Evolutionary conservation across 257 asterid genomes (phyloP), one percentile per base, ranked within the genome.

Genomic region (Lycium barbarum): DNA sequence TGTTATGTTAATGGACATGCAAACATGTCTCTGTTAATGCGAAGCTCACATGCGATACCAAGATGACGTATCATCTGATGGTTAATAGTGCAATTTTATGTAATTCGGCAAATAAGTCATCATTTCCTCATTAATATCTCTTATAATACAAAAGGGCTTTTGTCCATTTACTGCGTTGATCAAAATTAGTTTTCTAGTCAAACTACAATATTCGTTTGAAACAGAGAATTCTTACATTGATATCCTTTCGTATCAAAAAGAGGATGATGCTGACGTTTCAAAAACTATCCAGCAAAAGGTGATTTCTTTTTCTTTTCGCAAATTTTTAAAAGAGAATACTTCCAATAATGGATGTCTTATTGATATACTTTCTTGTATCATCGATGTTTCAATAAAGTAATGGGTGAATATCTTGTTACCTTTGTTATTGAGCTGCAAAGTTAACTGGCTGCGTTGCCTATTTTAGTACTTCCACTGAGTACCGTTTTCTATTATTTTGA

Each of bases 401-500:
- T 26, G 15, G 49, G 33, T 78, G 65, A 54, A 26, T 78, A 53
- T 78, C 49, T 8, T 78, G 65, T 78, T 78, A 20, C 51, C 33
- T 78, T 78, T 78, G 51, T 26, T 33, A 33, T 78, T 78, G 49
- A 35, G 43, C 45, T 54, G 66, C 82, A 78, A 53, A 14, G 14
- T 9, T 53, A 33, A 53, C 47, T 54, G 55, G 43, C 13, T 68
- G 80, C 57, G 9, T 84, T 76, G 47, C 53, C 84, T 66, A 33
- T 73, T 18, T 51, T 84, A 65, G 84, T 38, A 86, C 68, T 36
- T 83, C 81, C 33, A 55, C 78, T 45, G 51, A 49, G 63, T 9
- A 49, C 47, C 22, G 9, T 43, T 82, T 82, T 82, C 54, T 82
- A 57, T 82, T 47, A 65, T 85, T 51, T 61, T 87, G 53, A 85